Evolutionary conservation across 108 stramenopile species (phyloP).

Genomic region (Skeletonema menzelii): DNA sequence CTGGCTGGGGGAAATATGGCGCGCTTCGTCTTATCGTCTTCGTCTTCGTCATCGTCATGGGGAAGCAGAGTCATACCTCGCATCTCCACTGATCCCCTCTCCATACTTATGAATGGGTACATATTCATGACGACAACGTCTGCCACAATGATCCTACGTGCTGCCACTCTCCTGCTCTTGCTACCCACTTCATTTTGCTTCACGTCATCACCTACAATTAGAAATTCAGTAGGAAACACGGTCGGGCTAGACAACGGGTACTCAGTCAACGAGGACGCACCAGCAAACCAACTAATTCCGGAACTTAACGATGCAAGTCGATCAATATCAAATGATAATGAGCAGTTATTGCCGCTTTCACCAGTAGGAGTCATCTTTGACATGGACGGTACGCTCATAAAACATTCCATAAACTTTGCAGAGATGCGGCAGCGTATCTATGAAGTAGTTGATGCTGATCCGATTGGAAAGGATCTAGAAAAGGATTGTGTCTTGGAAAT

Average conservation of each 20-base stretch:
- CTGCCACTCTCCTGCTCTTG: neutral
- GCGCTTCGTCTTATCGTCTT: no score
- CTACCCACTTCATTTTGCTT: neutral
- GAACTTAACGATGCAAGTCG: neutral
- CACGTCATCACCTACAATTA: neutral
- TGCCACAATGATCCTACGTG: neutral
- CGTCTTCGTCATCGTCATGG: no score
- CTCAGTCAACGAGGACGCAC: neutral
- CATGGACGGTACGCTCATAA: slow-evolving; percentile 49
- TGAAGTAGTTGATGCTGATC: slow-evolving; percentile 30
- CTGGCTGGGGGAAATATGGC: no score
- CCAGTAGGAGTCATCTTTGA: slow-evolving; percentile 46
- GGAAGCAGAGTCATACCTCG: no score
- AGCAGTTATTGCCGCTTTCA: neutral
- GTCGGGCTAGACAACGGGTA: neutral
- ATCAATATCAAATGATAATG: neutral
- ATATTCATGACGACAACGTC: no score
- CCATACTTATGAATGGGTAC: no score
- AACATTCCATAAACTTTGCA: slow-evolving; percentile 45
- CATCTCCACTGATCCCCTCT: no score
- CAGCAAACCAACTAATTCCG: neutral
- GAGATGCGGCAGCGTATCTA: slow-evolving; percentile 42
- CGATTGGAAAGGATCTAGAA: slow-evolving; percentile 12
- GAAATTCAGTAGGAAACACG: neutral
- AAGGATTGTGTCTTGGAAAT: slow-evolving; percentile 10